phyloP scores from a whole-genome alignment of 164 flowering plant genomes.

The Vitis rotundifolia region DNA sequence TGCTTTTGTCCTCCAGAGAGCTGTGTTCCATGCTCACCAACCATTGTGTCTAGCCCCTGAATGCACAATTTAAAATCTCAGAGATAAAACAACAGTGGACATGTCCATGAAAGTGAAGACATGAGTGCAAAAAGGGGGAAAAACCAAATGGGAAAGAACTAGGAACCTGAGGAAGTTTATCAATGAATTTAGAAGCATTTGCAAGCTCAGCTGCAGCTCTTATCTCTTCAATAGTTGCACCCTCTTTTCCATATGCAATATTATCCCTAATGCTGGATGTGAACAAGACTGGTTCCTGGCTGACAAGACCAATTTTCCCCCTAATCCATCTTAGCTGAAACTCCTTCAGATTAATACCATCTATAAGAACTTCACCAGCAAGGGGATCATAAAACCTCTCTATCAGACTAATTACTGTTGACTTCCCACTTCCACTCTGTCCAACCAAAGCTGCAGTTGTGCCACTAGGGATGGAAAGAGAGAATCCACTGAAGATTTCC shows the following conservation, averaged over 20 bases:
- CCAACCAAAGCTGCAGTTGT: slow-evolving; percentile 60
- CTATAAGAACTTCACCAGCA: slow-evolving; percentile 60
- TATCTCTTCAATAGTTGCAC: slow-evolving; percentile 47
- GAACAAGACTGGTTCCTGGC: slow-evolving; percentile 65
- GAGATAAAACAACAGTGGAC: too few species aligned
- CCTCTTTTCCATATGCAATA: slow-evolving; percentile 58
- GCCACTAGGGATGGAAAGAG: slow-evolving; percentile 47
- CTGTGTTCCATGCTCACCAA: slow-evolving; percentile 59
- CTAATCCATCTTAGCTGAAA: slow-evolving; percentile 62
- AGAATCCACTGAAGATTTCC: slow-evolving; percentile 48
- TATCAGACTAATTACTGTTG: slow-evolving; percentile 57
- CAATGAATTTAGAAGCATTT: slow-evolving; percentile 51
- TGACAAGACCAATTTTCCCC: slow-evolving; percentile 54
- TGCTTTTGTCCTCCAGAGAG: slow-evolving; percentile 68
- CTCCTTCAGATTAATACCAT: slow-evolving; percentile 51
- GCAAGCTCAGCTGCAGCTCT: slow-evolving; percentile 48
- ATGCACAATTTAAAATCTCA: not conserved
- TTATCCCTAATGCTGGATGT: slow-evolving; percentile 56
- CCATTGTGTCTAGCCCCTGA: slow-evolving; percentile 52
- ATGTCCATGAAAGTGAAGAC: too few species aligned
- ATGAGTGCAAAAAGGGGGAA: too few species aligned
- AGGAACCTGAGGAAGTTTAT: slow-evolving; percentile 48
- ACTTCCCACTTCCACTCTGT: slow-evolving; percentile 69
- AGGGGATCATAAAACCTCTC: slow-evolving; percentile 65
- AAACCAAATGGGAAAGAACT: not conserved